These are phyloP conservation scores for Rhododendron vialii DNA, from an alignment of 148 eudicot genomes.

Conservation along the genomic window DNA sequence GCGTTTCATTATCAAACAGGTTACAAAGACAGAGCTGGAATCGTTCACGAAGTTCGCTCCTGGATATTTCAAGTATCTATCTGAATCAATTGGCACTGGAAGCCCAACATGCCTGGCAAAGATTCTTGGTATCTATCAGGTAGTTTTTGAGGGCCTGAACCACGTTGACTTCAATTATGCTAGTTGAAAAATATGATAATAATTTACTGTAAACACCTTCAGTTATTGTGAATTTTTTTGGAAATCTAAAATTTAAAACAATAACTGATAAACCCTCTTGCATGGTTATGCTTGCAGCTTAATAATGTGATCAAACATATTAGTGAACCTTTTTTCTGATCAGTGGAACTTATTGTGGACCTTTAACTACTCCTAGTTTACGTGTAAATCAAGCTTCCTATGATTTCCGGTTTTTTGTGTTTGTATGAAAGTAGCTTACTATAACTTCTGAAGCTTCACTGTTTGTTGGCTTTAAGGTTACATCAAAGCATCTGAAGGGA, in stretches of 20 bases:
- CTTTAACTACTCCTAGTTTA: background rate
- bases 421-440: background rate
- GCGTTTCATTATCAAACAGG: constrained; percentile 90
- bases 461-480: constrained; percentile 37
- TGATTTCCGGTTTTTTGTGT: background rate
- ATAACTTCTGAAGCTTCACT: constrained; percentile 8
- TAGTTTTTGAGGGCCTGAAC: constrained; percentile 25
- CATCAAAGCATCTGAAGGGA: constrained; percentile 62
- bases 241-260: background rate
- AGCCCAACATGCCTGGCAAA: constrained; percentile 95
- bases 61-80: constrained; percentile 75
- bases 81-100: constrained; percentile 60
- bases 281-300: background rate
- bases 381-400: background rate
- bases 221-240: background rate
- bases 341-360: background rate
- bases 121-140: constrained; percentile 96
- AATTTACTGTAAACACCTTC: background rate
- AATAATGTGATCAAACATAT: background rate
- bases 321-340: background rate
- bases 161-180: background rate
- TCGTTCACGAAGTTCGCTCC: constrained; percentile 91
- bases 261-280: background rate
- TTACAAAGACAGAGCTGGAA: constrained; percentile 95
- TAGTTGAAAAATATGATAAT: background rate